phyloP scores from a whole-genome alignment of 1,284 basidiomycete species.

The Peniophora sp. region DNA sequence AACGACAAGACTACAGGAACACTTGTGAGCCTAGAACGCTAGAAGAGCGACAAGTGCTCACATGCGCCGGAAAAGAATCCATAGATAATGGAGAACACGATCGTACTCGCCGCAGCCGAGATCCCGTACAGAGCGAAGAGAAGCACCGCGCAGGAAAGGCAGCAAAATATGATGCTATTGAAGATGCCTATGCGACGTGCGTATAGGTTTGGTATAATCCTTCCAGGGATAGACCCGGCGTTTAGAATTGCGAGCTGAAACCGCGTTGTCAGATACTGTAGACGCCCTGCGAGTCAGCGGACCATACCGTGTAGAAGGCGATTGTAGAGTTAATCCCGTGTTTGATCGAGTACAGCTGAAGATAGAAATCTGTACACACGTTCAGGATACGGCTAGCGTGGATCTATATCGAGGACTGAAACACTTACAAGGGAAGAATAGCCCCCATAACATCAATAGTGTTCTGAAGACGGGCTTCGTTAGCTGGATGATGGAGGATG shows the following conservation, averaged over 20 bases:
- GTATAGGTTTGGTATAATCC: background rate
- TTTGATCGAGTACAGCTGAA: conserved; percentile 11
- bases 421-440: conserved; percentile 9
- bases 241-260: background rate
- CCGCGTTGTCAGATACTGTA: background rate
- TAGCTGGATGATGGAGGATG: background rate
- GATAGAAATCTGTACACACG: conserved; percentile 10
- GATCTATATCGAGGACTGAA: background rate
- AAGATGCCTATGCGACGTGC: background rate
- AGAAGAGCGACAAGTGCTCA: background rate
- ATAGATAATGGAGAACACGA: background rate
- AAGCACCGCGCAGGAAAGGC: background rate
- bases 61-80: background rate
- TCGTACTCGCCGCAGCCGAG: background rate
- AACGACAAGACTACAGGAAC: background rate
- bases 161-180: background rate
- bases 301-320: conserved; percentile 11
- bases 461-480: background rate
- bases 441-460: background rate
- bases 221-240: background rate
- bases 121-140: background rate
- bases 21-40: no score
- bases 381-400: no score
- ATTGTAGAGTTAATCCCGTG: conserved; percentile 12
- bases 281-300: conserved; percentile 1